A percentile compares a stretch with the other conserved stretches of the same genome.
Evolutionary conservation across 1,284 basidiomycete genomes (phyloP).

Genomic region (Lentinula novae-zelandiae): DNA sequence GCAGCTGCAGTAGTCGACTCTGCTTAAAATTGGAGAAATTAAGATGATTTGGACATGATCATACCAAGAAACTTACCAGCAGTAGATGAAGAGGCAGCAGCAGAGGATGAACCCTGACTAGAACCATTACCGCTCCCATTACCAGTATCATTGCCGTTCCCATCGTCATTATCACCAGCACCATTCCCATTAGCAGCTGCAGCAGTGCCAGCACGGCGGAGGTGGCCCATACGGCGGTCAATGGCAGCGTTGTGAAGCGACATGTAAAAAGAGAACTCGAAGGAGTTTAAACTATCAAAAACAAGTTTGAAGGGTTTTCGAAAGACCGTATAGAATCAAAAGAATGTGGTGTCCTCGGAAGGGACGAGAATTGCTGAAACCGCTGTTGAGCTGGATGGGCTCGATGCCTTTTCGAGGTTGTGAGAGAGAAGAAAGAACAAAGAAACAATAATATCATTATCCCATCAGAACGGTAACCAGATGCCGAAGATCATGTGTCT

Average conservation of each 20-base stretch:
- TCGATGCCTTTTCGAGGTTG: slow-evolving; percentile 2
- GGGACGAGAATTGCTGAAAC: neutral
- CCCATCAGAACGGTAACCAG: slow-evolving; percentile 1
- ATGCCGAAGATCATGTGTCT: neutral
- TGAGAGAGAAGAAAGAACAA: neutral
- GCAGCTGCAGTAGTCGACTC: neutral
- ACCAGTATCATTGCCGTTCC: neutral
- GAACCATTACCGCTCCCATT: neutral
- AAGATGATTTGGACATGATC: neutral
- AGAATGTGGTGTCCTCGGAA: slow-evolving; percentile 4
- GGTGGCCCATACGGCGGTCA: neutral
- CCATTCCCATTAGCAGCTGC: neutral
- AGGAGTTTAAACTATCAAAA: neutral
- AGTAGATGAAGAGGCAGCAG: neutral
- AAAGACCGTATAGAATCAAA: slow-evolving; percentile 10
- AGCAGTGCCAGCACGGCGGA: neutral
- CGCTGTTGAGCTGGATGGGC: slow-evolving; percentile 1
- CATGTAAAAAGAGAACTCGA: neutral
- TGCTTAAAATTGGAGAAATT: neutral
- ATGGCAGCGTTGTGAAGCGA: slow-evolving; percentile 1
- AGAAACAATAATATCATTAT: neutral
- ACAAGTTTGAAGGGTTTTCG: neutral
- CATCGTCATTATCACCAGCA: neutral
- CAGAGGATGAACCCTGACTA: neutral
- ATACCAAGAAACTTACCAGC: neutral